Evolutionary conservation across 1,284 basidiomycete species (phyloP), one percentile per base, ranked within the genome.

Genomic region (Puccinia polysora): DNA sequence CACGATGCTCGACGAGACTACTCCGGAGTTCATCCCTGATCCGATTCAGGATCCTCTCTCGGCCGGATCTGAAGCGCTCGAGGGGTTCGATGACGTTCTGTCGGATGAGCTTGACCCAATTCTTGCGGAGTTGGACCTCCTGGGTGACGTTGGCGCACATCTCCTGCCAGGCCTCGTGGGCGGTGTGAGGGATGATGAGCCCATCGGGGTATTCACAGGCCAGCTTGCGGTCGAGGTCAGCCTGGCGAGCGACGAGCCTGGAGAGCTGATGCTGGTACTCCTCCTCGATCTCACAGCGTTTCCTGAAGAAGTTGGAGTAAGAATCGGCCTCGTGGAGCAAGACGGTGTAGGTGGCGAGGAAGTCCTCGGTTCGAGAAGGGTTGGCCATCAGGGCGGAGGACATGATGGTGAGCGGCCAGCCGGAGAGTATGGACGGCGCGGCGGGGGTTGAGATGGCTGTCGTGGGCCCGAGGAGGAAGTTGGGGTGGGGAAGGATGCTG

Each of bases 281-380:
- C 14, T 71, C 68, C 45, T 71, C 68, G 47, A 71, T 71, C 34
- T 71, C 68, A 36, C 68, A 71, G 12, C 68, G 58, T 34, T 71
- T 71, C 40, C 63, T 71, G 58, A 71, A 71, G 59, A 71, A 71
- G 28, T 30, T 43, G 23, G 59, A 43, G 58, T 53, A 71, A 2
- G 68, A 36, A 14, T 71, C 68, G 0, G 59, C 38, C 32, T 71
- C 47, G 49, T 63, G 68, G 0, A 71, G 45, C 7, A 71, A 38
- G 8, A 58, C n/a, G 47, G 25, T 71, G 28, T 63, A 71, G 25
- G 58, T 52, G n/a, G 43, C 30, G 14, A 71, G 23, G 49, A 52
- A 20, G 25, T 71, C 68, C 15, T 71, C 68, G 40, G 49, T 50
- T 18, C 49, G 56, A 40, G 56, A 52, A 40, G 47, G 55, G 47